Conservation (phyloP, 169 alveolate genomes). For the Eimeria tenella region DNA sequence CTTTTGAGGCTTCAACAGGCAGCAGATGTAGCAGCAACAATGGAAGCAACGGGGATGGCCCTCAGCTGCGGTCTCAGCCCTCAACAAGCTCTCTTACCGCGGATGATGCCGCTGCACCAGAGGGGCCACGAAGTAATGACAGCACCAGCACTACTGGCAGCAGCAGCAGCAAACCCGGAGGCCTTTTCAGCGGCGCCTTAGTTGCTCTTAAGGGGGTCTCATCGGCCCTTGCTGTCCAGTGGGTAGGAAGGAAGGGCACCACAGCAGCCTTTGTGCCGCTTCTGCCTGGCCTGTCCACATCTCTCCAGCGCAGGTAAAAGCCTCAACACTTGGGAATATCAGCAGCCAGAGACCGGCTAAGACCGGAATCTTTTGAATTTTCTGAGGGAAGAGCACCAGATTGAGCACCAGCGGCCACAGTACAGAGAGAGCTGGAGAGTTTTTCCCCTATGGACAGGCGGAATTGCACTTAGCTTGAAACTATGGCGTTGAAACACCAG, state of each 20-base stretch:
- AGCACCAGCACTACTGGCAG: neutral
- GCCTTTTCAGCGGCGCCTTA: neutral
- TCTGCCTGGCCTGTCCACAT: slow-evolving; percentile 44
- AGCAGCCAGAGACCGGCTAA: too few relatives aligned
- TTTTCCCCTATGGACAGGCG: too few relatives aligned
- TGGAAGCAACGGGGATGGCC: neutral
- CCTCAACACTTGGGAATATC: too few relatives aligned
- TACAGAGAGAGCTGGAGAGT: too few relatives aligned
- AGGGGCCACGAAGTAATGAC: neutral
- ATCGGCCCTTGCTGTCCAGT: neutral
- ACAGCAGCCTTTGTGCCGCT: neutral
- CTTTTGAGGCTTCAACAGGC: neutral
- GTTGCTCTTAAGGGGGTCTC: neutral
- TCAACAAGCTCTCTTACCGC: neutral
- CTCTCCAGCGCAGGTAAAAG: slow-evolving; percentile 48
- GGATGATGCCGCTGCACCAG: neutral
- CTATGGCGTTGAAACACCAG: too few relatives aligned
- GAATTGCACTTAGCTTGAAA: too few relatives aligned
- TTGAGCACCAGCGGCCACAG: too few relatives aligned
- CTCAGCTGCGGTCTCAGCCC: neutral
- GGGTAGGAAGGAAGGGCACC: neutral
- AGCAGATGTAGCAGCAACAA: neutral
- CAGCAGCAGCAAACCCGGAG: neutral
- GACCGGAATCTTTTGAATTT: too few relatives aligned
- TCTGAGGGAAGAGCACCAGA: too few relatives aligned